These are phyloP conservation scores for Debaryomyces subglobosus DNA, from an alignment of 1,139 yeast species.

Conservation along the genomic window DNA sequence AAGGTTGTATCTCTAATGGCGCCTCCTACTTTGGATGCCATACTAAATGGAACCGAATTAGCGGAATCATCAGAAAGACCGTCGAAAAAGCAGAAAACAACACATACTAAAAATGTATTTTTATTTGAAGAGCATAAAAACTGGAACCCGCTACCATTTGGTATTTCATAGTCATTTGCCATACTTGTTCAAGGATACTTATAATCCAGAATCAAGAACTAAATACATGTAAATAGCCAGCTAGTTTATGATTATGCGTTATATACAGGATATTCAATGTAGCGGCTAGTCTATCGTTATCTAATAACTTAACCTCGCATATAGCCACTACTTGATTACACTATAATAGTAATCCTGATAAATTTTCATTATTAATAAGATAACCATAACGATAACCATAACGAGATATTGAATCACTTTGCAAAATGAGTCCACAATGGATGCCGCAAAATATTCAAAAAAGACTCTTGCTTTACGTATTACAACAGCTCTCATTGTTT, in stretches of 20 bases:
- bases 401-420: neutral
- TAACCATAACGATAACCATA: neutral
- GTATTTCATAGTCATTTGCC: slow-evolving; percentile 16
- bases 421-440: slow-evolving; percentile 67
- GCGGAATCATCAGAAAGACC: neutral
- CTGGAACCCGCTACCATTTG: slow-evolving; percentile 44
- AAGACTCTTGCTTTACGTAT: slow-evolving; percentile 73
- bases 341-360: neutral
- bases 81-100: slow-evolving; percentile 2
- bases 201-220: neutral
- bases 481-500: slow-evolving; percentile 81
- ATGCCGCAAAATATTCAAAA: slow-evolving; percentile 83
- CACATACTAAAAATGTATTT: slow-evolving; percentile 11
- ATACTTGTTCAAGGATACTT: neutral
- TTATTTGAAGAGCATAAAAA: slow-evolving; percentile 30
- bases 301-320: slow-evolving; percentile 2
- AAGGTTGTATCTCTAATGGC: slow-evolving; percentile 12
- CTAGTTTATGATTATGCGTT: neutral
- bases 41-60: slow-evolving; percentile 11
- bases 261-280: slow-evolving; percentile 1
- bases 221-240: neutral
- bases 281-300: slow-evolving; percentile 6
- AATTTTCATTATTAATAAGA: neutral
- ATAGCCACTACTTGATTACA: neutral
- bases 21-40: slow-evolving; percentile 19